Conservation (phyloP, 2,329 filamentous ascomycete genomes). For the Rugonectria rugulosa region DNA sequence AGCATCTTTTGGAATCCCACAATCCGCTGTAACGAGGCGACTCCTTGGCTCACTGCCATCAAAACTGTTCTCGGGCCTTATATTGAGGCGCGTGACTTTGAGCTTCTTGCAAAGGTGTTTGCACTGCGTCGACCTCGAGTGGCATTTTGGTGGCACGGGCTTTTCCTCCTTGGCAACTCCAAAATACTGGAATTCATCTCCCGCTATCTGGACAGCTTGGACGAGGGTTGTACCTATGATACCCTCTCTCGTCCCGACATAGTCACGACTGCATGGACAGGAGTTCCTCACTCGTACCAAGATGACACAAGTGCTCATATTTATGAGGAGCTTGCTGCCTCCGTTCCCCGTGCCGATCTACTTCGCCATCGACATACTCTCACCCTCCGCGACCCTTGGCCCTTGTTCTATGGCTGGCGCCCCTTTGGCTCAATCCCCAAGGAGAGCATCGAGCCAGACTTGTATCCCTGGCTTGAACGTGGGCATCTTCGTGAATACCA, state of each 20-base stretch:
- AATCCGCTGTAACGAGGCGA: slow-evolving; percentile 42
- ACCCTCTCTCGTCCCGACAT: slow-evolving; percentile 38
- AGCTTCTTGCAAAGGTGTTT: slow-evolving; percentile 36
- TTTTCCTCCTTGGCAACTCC: slow-evolving; percentile 36
- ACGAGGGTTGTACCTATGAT: slow-evolving; percentile 38
- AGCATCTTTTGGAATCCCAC: slow-evolving; percentile 43
- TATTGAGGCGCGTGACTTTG: slow-evolving; percentile 31
- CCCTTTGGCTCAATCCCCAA: slow-evolving; percentile 34
- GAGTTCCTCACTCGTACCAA: slow-evolving; percentile 36
- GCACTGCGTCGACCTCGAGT: slow-evolving; percentile 37
- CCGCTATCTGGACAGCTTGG: slow-evolving; percentile 35
- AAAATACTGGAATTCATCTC: slow-evolving; percentile 32
- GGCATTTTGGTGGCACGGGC: slow-evolving; percentile 40
- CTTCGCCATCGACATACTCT: slow-evolving; percentile 37
- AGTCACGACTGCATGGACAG: slow-evolving; percentile 37
- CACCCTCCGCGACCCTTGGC: slow-evolving; percentile 38
- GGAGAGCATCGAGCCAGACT: slow-evolving; percentile 33
- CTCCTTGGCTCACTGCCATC: slow-evolving; percentile 39
- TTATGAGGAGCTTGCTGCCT: slow-evolving; percentile 25
- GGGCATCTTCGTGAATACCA: slow-evolving; percentile 35
- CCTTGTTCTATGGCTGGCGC: slow-evolving; percentile 39
- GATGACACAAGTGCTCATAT: slow-evolving; percentile 19
- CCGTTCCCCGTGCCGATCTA: slow-evolving; percentile 31
- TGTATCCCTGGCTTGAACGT: slow-evolving; percentile 39
- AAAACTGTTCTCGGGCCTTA: slow-evolving; percentile 31